These are phyloP conservation scores for Naematelia aurantialba DNA, from an alignment of 768 basidiomycete species.

Conservation along the genomic window DNA sequence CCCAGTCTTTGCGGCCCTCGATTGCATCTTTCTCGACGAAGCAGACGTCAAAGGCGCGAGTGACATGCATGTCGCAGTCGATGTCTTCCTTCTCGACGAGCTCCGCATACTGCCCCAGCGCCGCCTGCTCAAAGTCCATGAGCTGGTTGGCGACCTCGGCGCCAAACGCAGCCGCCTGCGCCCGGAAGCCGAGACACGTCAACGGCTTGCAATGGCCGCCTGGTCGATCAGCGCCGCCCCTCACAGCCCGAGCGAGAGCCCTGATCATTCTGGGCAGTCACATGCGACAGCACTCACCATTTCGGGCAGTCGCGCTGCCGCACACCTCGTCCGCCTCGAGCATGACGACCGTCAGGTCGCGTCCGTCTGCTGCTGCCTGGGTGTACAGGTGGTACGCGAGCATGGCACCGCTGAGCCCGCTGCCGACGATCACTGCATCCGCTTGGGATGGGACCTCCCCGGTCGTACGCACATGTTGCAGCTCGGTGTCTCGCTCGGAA, in stretches of 20 bases:
- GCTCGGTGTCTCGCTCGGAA: constrained; percentile 21
- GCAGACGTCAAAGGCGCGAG: constrained; percentile 29
- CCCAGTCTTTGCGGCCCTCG: constrained; percentile 13
- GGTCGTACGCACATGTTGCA: constrained; percentile 27
- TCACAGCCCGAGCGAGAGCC: too few relatives aligned
- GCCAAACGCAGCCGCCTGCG: constrained; percentile 17
- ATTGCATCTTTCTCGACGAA: constrained; percentile 17
- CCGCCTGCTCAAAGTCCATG: constrained; percentile 22
- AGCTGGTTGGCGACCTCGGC: constrained; percentile 22
- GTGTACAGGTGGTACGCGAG: constrained; percentile 21
- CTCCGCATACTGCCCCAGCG: constrained; percentile 25
- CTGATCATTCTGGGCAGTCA: too few relatives aligned
- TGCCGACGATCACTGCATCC: constrained; percentile 31
- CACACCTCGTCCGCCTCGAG: constrained; percentile 32
- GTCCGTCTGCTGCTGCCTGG: constrained; percentile 8
- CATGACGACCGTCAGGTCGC: constrained; percentile 23
- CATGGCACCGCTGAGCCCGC: constrained; percentile 30
- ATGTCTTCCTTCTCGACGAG: constrained; percentile 37
- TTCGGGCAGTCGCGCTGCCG: constrained; percentile 31
- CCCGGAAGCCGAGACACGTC: constrained; percentile 23
- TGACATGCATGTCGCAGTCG: constrained; percentile 39
- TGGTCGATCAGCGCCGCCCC: constrained; percentile 12
- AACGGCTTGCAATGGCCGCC: constrained; percentile 38
- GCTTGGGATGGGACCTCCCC: constrained; percentile 14
- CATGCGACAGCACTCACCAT: constrained; percentile 16